Evolutionary conservation across 2,329 filamentous ascomycete species (phyloP).

Genomic region (Talaromyces amestolkiae): DNA sequence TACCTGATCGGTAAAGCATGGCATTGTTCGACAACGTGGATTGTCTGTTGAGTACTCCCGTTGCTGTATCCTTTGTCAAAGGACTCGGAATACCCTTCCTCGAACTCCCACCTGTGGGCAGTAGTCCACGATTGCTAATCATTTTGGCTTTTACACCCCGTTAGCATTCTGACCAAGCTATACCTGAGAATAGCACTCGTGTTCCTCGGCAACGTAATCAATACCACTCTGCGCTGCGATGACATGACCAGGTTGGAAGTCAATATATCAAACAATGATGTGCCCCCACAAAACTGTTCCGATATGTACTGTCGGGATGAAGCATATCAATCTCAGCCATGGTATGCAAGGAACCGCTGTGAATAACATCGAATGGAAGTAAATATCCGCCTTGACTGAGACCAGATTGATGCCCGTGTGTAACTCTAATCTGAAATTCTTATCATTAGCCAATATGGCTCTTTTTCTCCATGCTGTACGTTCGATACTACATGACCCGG

Average conservation of each 20-base stretch:
- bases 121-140: neutral
- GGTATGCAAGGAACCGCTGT: slow-evolving; percentile 9
- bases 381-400: neutral
- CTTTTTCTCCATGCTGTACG: neutral
- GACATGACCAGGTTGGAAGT: neutral
- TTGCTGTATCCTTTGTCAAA: neutral
- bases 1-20: neutral
- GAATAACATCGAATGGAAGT: neutral
- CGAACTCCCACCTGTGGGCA: neutral
- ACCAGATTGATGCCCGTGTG: slow-evolving; percentile 11
- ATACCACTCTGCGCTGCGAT: neutral
- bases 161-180: neutral
- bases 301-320: neutral
- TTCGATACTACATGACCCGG: neutral
- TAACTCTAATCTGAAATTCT: neutral
- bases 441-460: neutral
- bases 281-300: neutral
- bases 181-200: neutral
- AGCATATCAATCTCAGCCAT: neutral
- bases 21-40: slow-evolving; percentile 4
- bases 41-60: neutral
- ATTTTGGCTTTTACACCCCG: too few species aligned
- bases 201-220: too few species aligned
- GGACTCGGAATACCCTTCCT: neutral
- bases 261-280: neutral